Base-by-base conservation (phyloP, 768 basidiomycete genomes). In the Phlebiopsis gigantea region DNA sequence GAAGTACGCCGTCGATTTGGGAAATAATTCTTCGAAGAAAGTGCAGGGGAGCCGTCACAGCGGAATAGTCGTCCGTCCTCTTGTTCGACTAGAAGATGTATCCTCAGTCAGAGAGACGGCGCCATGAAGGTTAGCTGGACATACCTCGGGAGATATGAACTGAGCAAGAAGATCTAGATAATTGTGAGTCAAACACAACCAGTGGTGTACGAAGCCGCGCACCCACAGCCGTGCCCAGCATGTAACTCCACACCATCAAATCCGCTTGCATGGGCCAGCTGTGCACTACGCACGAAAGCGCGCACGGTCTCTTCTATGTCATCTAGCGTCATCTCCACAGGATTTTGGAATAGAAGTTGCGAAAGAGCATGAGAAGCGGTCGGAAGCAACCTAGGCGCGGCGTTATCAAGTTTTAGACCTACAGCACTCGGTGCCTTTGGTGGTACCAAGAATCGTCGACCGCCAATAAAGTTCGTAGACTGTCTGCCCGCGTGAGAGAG, bases 191-290 rank as follows among this genome's bases (percentile, higher is more conserved):
- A 19, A 8, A 39, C 17, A 41, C 8, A 3, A 30, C 19, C 31
- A 14, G 14, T 15, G n/a, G 22, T 6, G 30, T 8, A 28, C 14
- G n/a, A 7, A 15, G 24, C 14, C 9, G 15, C n/a, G 14, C 15
- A 80, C 88, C 69, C 54, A 91, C 88, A 94, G 34, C 93, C 93
- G 69, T 95, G 93, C 1, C 86, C 86, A 24, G 77, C 87, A 67
- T 97, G 95, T 9, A 98, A 59, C 64, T 97, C 82, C 3, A 96
- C 73, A 0, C 95, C 94, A 60, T 96, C 90, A 67, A 93, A 95
- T 0, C 90, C 91, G 41, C 86, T 72, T 53, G 78, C 67, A 17
- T 75, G 68, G 8, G 90, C 91, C 29, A 89, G 63, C 42, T 70
- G 64, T 0, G 93, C 90, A 5, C 86, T 90, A 41, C 72, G 71